These are phyloP conservation scores for Aeschynomene evenia DNA, from an alignment of 306 rosid species.

Conservation along the genomic window DNA sequence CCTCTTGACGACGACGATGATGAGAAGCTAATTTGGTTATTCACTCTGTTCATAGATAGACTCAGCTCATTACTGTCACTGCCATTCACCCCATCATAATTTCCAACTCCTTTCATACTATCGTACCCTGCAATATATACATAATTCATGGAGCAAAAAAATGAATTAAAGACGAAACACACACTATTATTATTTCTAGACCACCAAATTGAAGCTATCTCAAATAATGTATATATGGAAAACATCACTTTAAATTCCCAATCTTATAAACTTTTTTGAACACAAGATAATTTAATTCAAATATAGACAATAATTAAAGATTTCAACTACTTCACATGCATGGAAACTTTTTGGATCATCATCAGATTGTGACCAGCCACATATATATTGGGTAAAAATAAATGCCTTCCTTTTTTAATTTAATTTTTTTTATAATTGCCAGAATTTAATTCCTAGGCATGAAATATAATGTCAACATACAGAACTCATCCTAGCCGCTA, in stretches of 20 bases:
- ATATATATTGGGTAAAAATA: not conserved
- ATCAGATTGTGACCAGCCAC: not conserved
- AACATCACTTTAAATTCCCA: not conserved
- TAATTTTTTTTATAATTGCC: not conserved
- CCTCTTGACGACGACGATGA: no score
- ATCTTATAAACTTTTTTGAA: not conserved
- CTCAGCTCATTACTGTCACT: slow-evolving; percentile 43
- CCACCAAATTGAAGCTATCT: not conserved
- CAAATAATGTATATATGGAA: not conserved
- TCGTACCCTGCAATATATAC: slow-evolving; percentile 51
- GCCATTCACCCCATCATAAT: slow-evolving; percentile 41
- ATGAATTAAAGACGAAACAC: no score
- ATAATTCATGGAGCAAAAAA: slow-evolving; percentile 7
- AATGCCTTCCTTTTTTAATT: not conserved
- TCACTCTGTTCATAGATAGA: slow-evolving; percentile 54
- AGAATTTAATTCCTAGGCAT: not conserved
- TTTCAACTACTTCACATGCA: not conserved
- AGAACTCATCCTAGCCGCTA: not conserved
- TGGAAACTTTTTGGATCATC: not conserved
- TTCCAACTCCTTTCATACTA: slow-evolving; percentile 43
- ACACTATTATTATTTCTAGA: no score
- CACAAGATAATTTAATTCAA: not conserved
- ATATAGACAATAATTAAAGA: not conserved
- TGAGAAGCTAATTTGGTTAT: slow-evolving; percentile 58
- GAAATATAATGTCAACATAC: not conserved